A percentile compares a stretch with the other conserved stretches of the same genome.
These are phyloP conservation scores for Sarocladiaceae sp. DNA, from an alignment of 2,329 filamentous ascomycete species.

Conservation along the genomic window DNA sequence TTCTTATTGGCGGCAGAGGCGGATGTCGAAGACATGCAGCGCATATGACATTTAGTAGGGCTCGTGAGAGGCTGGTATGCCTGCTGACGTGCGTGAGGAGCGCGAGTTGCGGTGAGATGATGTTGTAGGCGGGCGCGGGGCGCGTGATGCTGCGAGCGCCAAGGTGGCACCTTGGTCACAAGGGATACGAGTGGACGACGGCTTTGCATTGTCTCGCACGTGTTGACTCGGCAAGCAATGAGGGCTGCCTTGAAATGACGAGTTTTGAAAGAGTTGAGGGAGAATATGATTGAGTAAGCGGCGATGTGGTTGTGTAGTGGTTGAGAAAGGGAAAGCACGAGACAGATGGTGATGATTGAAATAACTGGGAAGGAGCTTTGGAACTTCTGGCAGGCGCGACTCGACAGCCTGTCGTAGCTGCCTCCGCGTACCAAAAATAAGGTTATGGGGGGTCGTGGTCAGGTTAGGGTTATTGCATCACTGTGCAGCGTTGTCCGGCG, in stretches of 20 bases:
- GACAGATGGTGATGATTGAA: constrained; percentile 14
- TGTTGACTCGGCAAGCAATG: not conserved
- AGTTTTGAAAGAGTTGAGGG: not conserved
- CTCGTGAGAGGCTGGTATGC: not conserved
- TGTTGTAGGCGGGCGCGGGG: not conserved
- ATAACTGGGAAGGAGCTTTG: constrained; percentile 14
- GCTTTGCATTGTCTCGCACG: not conserved
- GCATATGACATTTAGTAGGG: not conserved
- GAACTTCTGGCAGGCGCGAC: not conserved
- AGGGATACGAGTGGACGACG: constrained; percentile 1
- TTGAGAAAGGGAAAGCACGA: not conserved
- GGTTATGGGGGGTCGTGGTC: not conserved
- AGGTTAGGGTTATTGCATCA: constrained; percentile 8
- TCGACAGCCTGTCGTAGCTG: not conserved
- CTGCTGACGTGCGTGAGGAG: not conserved
- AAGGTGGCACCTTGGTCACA: constrained; percentile 1
- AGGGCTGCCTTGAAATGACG: not conserved
- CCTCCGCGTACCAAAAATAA: not conserved
- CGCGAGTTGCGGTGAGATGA: constrained; percentile 8
- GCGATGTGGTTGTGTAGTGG: not conserved
- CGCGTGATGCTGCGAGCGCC: constrained; percentile 4
- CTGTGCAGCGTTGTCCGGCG: not conserved
- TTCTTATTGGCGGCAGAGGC: constrained; percentile 2
- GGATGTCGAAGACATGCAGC: constrained; percentile 8
- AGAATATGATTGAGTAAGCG: not conserved